Evolutionary conservation across 805 yeast species (phyloP).

Genomic region (Starmerella vaccinii): DNA sequence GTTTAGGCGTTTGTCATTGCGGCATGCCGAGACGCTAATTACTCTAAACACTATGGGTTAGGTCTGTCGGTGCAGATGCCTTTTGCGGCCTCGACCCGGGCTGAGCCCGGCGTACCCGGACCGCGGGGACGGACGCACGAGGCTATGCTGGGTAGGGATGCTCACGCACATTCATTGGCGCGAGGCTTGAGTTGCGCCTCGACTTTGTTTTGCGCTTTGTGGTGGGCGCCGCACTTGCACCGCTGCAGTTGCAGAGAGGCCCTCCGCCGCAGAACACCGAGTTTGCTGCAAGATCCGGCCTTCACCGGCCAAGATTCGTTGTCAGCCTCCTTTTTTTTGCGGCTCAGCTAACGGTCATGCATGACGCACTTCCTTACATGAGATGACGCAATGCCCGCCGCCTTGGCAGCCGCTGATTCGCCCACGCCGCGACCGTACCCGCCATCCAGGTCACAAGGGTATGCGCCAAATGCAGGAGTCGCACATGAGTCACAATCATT

Average conservation of each 20-base stretch:
- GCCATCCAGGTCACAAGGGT: not conserved
- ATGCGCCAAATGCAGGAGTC: slow-evolving; percentile 4
- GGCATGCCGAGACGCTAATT: not conserved
- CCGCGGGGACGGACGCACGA: not conserved
- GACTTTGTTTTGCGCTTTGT: not conserved
- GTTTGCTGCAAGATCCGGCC: not conserved
- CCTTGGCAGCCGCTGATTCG: not conserved
- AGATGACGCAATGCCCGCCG: not conserved
- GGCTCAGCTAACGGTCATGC: slow-evolving; percentile 5
- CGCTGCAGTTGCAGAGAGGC: too few relatives aligned
- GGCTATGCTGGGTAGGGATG: not conserved
- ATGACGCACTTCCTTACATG: not conserved
- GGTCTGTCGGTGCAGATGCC: not conserved
- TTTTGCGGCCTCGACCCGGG: slow-evolving; percentile 1
- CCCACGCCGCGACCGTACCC: not conserved
- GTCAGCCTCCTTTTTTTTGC: slow-evolving; percentile 3
- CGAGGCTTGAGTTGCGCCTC: not conserved
- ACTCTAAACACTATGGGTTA: not conserved
- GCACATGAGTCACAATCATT: slow-evolving; percentile 6
- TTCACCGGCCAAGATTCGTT: not conserved
- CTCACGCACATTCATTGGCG: not conserved
- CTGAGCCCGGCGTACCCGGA: not conserved
- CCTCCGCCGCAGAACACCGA: not conserved
- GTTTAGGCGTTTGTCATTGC: not conserved
- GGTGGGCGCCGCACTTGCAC: not conserved